These are phyloP conservation scores for Pholiota adiposa DNA, from an alignment of 1,284 basidiomycete species.

Conservation along the genomic window DNA sequence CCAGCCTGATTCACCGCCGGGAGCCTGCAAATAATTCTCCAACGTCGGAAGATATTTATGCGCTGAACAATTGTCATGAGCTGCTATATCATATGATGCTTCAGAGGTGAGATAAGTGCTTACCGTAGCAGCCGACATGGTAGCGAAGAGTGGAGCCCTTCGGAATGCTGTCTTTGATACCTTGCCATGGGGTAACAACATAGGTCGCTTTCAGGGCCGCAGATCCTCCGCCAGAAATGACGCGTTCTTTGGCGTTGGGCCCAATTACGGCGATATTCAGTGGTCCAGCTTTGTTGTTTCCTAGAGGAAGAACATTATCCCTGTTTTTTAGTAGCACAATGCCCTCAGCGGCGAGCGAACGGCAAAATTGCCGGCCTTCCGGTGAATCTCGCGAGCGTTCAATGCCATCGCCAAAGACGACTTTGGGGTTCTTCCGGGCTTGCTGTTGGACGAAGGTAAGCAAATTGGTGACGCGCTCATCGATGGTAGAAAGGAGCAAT, in stretches of 20 bases:
- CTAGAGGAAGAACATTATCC: slow-evolving; percentile 58
- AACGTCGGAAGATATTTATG: slow-evolving; percentile 67
- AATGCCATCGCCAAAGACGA: slow-evolving; percentile 67
- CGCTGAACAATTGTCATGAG: slow-evolving; percentile 36
- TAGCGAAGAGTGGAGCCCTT: slow-evolving; percentile 51
- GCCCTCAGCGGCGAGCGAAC: slow-evolving; percentile 62
- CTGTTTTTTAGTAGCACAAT: slow-evolving; percentile 77
- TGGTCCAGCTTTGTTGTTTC: slow-evolving; percentile 35
- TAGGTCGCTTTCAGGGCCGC: slow-evolving; percentile 75
- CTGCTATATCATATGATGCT: background rate
- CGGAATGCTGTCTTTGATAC: slow-evolving; percentile 52
- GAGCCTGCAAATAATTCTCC: slow-evolving; percentile 55
- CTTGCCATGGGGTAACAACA: slow-evolving; percentile 67
- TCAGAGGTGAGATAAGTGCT: slow-evolving; percentile 14
- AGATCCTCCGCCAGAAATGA: slow-evolving; percentile 77
- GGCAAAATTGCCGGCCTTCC: slow-evolving; percentile 56
- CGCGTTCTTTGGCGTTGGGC: slow-evolving; percentile 66
- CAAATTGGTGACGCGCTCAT: slow-evolving; percentile 58
- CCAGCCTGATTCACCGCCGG: slow-evolving; percentile 60
- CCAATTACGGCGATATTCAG: slow-evolving; percentile 76
- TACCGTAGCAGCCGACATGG: slow-evolving; percentile 65
- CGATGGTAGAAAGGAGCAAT: slow-evolving; percentile 52
- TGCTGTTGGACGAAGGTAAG: slow-evolving; percentile 64
- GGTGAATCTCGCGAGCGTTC: slow-evolving; percentile 63
- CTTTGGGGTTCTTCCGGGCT: slow-evolving; percentile 57